These are phyloP conservation scores for Quercus engelmannii DNA, from an alignment of 306 rosid genomes.

Conservation along the genomic window DNA sequence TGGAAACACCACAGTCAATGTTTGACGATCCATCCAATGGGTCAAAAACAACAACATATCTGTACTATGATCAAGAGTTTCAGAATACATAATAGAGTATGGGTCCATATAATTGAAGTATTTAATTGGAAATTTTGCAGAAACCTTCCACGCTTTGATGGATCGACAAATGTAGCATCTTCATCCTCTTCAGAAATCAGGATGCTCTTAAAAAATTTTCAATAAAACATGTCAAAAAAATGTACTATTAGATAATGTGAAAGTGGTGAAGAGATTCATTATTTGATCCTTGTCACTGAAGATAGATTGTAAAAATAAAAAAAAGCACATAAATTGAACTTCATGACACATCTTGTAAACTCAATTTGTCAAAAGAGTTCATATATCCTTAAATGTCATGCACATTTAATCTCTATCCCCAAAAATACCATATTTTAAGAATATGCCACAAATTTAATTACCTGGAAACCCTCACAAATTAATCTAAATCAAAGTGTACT, in stretches of 20 bases:
- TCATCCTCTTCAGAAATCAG: slow-evolving; percentile 98
- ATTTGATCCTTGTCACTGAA: neutral
- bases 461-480: too few species aligned
- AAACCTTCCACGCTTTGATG: slow-evolving; percentile 56
- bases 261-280: neutral
- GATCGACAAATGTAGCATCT: slow-evolving; percentile 76
- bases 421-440: too few species aligned
- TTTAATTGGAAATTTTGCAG: neutral
- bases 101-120: neutral
- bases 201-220: slow-evolving; percentile 50
- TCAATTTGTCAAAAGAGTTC: neutral
- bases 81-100: neutral
- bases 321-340: neutral
- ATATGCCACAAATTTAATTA: too few species aligned
- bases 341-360: neutral
- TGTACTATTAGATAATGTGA: neutral
- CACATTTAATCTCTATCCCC: too few species aligned
- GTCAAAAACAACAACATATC: slow-evolving; percentile 88
- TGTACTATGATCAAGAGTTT: slow-evolving; percentile 24
- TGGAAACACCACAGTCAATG: slow-evolving; percentile 96
- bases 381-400: neutral
- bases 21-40: slow-evolving; percentile 70
- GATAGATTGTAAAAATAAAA: neutral
- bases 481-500: too few species aligned
- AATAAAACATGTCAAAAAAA: neutral